Conservation (phyloP, 257 asterid species). For the Nicotiana tabacum region DNA sequence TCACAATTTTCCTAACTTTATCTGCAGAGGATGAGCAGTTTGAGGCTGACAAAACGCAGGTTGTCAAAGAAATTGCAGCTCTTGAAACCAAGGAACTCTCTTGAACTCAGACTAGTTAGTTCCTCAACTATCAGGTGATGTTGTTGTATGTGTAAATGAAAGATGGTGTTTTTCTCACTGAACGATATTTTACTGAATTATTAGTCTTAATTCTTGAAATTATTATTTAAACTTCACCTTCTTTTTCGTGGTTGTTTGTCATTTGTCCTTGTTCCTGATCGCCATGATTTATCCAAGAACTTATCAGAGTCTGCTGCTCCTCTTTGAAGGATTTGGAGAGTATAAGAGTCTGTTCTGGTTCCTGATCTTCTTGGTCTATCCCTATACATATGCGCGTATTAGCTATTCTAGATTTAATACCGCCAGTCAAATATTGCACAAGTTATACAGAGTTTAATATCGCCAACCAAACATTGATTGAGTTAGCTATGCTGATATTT, state of each 20-base stretch:
- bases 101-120: constrained; percentile 18
- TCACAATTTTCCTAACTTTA: constrained; percentile 7
- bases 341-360: too few relatives aligned
- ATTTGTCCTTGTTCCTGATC: neutral
- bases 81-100: constrained; percentile 62
- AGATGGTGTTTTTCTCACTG: neutral
- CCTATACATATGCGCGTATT: too few relatives aligned
- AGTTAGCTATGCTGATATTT: too few relatives aligned
- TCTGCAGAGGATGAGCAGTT: constrained; percentile 80
- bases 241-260: neutral
- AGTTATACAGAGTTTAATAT: too few relatives aligned
- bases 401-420: too few relatives aligned
- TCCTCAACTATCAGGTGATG: neutral
- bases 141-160: neutral
- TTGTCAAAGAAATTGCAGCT: constrained; percentile 72
- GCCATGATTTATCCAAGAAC: neutral
- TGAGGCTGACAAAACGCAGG: constrained; percentile 91
- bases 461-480: too few relatives aligned
- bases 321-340: too few relatives aligned
- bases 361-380: too few relatives aligned
- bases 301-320: too few relatives aligned
- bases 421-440: too few relatives aligned
- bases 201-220: neutral
- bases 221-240: neutral
- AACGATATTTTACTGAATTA: neutral